Evolutionary conservation across 2,329 filamentous ascomycete species (phyloP).

Genomic region (Fusarium sp.): DNA sequence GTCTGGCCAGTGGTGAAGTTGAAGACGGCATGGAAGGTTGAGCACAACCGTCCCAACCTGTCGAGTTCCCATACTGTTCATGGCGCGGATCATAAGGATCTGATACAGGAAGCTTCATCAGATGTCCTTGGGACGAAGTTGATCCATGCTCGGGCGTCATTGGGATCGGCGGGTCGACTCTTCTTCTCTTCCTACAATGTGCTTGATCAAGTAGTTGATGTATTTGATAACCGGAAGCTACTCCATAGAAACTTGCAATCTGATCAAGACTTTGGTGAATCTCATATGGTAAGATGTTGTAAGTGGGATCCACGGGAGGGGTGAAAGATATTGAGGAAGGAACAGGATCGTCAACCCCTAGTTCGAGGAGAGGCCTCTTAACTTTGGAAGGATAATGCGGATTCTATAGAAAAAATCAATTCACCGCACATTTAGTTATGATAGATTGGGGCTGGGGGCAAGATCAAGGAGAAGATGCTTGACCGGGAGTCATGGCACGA

Average conservation of each 20-base stretch:
- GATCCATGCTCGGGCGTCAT: constrained; percentile 47
- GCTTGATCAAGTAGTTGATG: constrained; percentile 44
- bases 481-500: constrained; percentile 46
- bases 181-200: constrained; percentile 50
- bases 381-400: constrained; percentile 44
- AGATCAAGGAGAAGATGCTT: constrained; percentile 45
- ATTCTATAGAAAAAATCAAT: constrained; percentile 54
- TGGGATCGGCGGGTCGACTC: constrained; percentile 44
- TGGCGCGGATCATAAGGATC: constrained; percentile 38
- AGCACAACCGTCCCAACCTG: constrained; percentile 39
- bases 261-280: constrained; percentile 45
- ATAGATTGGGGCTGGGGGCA: constrained; percentile 39
- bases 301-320: constrained; percentile 39
- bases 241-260: constrained; percentile 47
- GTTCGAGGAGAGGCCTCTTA: constrained; percentile 47
- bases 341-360: constrained; percentile 40
- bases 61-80: constrained; percentile 36
- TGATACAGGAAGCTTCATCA: constrained; percentile 48
- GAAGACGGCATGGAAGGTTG: constrained; percentile 41
- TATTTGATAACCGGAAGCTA: constrained; percentile 47
- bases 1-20: constrained; percentile 43
- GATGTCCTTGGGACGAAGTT: constrained; percentile 43
- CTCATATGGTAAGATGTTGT: constrained; percentile 43
- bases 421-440: constrained; percentile 51
- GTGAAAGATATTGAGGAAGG: constrained; percentile 36